Evolutionary conservation across 768 basidiomycete species (phyloP).

Genomic region (Auriculariales sp.): DNA sequence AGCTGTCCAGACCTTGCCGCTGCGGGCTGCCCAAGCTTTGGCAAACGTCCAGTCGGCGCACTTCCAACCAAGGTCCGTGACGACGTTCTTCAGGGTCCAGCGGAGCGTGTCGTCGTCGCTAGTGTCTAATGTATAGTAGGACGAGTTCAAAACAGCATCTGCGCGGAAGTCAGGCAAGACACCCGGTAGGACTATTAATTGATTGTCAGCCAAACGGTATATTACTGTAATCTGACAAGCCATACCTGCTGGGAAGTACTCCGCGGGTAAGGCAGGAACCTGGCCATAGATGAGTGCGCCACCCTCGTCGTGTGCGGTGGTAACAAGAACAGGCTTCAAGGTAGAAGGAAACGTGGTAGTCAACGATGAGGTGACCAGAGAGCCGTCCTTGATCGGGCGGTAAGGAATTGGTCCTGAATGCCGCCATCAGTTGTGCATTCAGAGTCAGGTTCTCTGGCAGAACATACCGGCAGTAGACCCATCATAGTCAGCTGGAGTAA

Average conservation of each 20-base stretch:
- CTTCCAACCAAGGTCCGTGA: constrained; percentile 57
- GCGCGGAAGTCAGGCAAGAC: constrained; percentile 18
- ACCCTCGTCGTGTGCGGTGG: constrained; percentile 61
- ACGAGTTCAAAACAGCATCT: constrained; percentile 25
- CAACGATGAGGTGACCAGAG: constrained; percentile 50
- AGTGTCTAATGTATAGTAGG: constrained; percentile 28
- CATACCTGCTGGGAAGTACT: background rate
- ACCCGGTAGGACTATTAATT: background rate
- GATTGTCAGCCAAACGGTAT: too few relatives aligned
- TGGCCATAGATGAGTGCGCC: constrained; percentile 40
- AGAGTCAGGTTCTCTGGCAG: too few relatives aligned
- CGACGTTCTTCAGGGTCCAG: constrained; percentile 30
- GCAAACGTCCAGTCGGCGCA: constrained; percentile 62
- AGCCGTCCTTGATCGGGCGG: constrained; percentile 50
- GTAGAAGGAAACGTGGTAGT: constrained; percentile 44
- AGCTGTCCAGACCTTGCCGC: constrained; percentile 59
- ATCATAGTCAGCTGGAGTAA: constrained; percentile 29
- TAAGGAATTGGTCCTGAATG: constrained; percentile 35
- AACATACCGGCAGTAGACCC: constrained; percentile 44
- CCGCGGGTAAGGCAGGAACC: background rate
- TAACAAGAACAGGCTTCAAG: constrained; percentile 51
- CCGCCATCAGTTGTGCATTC: too few relatives aligned
- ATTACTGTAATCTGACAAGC: too few relatives aligned
- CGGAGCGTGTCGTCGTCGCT: constrained; percentile 24
- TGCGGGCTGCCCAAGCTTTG: constrained; percentile 44